A percentile compares a stretch with the other conserved stretches of the same genome.
phyloP scores from a whole-genome alignment of 2,329 filamentous ascomycete genomes.

The Xylaria hypoxylon region DNA sequence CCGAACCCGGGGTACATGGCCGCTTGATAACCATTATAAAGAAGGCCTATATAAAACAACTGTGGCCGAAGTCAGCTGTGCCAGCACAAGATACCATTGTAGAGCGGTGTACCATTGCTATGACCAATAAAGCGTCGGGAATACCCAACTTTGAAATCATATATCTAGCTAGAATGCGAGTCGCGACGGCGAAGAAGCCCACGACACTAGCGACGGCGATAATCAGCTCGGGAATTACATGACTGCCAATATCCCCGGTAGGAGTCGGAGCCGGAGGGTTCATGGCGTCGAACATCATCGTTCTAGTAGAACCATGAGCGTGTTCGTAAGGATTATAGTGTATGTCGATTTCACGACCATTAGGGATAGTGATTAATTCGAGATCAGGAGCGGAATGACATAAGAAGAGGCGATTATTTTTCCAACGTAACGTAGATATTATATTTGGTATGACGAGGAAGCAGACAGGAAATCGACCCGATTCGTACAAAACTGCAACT shows the following conservation, averaged over 20 bases:
- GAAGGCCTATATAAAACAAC: conserved; percentile 18
- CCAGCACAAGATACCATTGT: neutral
- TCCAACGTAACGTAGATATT: neutral
- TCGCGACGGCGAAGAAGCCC: neutral
- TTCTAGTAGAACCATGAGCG: neutral
- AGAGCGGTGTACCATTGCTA: neutral
- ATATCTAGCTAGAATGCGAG: conserved; percentile 15
- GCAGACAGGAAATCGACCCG: neutral
- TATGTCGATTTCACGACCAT: neutral
- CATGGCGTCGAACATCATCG: neutral
- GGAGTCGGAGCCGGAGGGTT: neutral
- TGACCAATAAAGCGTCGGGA: conserved; percentile 8
- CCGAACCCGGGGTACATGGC: conserved; percentile 30
- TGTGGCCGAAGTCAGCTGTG: neutral
- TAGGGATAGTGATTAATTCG: neutral
- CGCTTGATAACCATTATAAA: conserved; percentile 26
- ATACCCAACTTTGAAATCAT: conserved; percentile 9
- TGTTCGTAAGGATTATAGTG: neutral
- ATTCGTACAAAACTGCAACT: too few species aligned
- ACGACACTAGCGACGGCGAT: conserved; percentile 8
- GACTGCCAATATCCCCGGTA: conserved; percentile 18
- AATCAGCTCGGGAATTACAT: conserved; percentile 9
- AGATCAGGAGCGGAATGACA: neutral
- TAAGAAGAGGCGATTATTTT: neutral
- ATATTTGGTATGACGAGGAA: neutral